Base-by-base conservation (phyloP, 768 basidiomycete species). In the Calvatia gigantea region DNA sequence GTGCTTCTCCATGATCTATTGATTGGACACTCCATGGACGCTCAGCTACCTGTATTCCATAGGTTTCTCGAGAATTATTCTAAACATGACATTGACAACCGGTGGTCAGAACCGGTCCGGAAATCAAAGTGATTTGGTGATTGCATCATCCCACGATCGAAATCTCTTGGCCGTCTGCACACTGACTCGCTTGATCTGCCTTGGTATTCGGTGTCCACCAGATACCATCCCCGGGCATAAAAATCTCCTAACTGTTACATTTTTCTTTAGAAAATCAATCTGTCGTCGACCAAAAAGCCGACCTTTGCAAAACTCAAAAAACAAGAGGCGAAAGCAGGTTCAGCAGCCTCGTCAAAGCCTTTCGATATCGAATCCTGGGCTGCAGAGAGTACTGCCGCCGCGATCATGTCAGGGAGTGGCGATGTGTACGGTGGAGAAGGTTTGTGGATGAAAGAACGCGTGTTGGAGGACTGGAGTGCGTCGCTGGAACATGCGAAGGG, bases 281-380 rank as follows among this genome's bases (percentile, higher is more conserved):
- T 27, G 46, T 21, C 46, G 14, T 21, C 32, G 7, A 35, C 3
- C 72, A 72, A 67, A 60, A 65, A 17, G 69, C 66, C 21, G 68
- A 56, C 73, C 14, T 71, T 82, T 44, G 68, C 77, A 52, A 81
- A 76, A 68, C 77, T 83, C 65, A 79, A 75, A 66, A 68, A 74
- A 59, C 77, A 75, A 62, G 78, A 81, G 73, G 58, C 77, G 74
- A 64, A 77, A 81, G 67, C 69, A 67, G 62, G 64, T 64, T 54
- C 58, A 63, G 67, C 65, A 42, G 61, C 65, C 28, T 57, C 61
- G 46, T 74, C 78, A 71, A 75, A 71, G 65, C 77, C 75, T 65
- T 70, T 79, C 43, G 83, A 83, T 62, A 85, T 88, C 62, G 74
- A 80, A 62, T 80, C 81, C 28, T 89, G 87, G 86, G 73, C 85